phyloP scores from a whole-genome alignment of 164 flowering plant genomes.

The Annona cherimola region DNA sequence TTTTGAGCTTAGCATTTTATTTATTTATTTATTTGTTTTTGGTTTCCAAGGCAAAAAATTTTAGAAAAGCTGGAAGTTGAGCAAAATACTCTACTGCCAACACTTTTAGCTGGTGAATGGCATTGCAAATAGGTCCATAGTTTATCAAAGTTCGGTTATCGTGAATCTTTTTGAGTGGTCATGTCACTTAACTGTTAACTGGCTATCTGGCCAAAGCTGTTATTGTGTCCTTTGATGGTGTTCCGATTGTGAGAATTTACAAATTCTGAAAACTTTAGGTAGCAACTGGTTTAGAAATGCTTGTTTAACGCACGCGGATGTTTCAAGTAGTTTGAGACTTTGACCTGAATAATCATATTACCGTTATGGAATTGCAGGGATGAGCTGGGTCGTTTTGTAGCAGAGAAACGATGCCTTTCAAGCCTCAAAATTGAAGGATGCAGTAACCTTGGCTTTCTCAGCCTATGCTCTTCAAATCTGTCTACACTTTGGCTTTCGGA shows the following conservation, averaged over 20 bases:
- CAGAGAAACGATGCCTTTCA: conserved; percentile 66
- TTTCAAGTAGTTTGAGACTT: not conserved
- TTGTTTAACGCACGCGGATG: not conserved
- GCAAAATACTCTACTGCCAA: too few relatives aligned
- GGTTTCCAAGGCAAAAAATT: too few relatives aligned
- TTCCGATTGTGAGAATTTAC: not conserved
- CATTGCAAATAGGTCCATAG: too few relatives aligned
- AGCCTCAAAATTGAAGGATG: conserved; percentile 94
- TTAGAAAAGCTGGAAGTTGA: too few relatives aligned
- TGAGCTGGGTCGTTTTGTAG: conserved; percentile 87
- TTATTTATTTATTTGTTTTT: too few relatives aligned
- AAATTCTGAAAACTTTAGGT: not conserved
- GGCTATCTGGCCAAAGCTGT: not conserved
- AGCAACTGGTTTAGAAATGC: not conserved
- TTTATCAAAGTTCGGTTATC: too few relatives aligned
- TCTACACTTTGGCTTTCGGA: conserved; percentile 88
- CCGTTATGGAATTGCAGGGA: conserved; percentile 45
- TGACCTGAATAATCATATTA: not conserved
- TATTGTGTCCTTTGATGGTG: not conserved
- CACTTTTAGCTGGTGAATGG: too few relatives aligned
- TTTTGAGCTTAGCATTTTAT: too few relatives aligned
- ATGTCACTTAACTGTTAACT: too few relatives aligned
- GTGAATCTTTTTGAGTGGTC: too few relatives aligned
- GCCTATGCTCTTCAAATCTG: conserved; percentile 64
- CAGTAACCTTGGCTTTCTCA: conserved; percentile 59